Base-by-base conservation (phyloP, 192 early-diverging fungal species). In the Podila clonocystis region DNA sequence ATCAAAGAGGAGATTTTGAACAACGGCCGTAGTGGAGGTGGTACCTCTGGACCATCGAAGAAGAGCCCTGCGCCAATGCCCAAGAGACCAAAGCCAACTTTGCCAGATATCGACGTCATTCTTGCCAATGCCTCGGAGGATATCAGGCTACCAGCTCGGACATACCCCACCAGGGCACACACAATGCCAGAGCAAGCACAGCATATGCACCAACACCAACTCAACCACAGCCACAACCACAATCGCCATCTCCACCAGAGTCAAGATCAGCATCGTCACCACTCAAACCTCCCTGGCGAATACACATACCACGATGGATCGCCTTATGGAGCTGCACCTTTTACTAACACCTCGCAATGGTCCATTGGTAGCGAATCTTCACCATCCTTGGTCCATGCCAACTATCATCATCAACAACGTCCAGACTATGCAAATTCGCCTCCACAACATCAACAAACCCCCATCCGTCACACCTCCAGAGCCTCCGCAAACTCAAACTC, bases 51-150 rank as follows among this genome's bases (percentile, higher is more conserved):
- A 24, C 9, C 52, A 12, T 55, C 24, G 52, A 55, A 55, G 11
- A 55, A 55, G 52, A 55, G n/a, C 29, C 13, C 29, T 31, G 26
- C 22, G 59, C 15, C 29, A 26, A 1, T 12, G 59, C 17, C 59
- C 26, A 61, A 61, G 30, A 24, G 70, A 9, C 62, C 49, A 12
- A 72, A 64, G 28, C 70, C 70, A 22, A 72, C 70, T 13, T 50
- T 72, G 0, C 70, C 70, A 1, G 62, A 72, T 17, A 72, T 63
- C 29, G 70, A 72, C 24, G 70, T 72, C n/a, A 63, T 63, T 30
- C 36, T 72, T 2, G 70, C 70, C 49, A 72, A 72, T 41, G n/a
- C 70, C 1, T n/a, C 50, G 24, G 62, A 52, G 50, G 70, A 72
- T 29, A 30, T 63, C 9, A 61, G 70, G 24, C 34, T 52, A 12